A percentile compares a stretch with the other conserved stretches of the same genome.
Evolutionary conservation across 2,329 filamentous ascomycete genomes (phyloP).

Genomic region (Rhynchosporium secalis): DNA sequence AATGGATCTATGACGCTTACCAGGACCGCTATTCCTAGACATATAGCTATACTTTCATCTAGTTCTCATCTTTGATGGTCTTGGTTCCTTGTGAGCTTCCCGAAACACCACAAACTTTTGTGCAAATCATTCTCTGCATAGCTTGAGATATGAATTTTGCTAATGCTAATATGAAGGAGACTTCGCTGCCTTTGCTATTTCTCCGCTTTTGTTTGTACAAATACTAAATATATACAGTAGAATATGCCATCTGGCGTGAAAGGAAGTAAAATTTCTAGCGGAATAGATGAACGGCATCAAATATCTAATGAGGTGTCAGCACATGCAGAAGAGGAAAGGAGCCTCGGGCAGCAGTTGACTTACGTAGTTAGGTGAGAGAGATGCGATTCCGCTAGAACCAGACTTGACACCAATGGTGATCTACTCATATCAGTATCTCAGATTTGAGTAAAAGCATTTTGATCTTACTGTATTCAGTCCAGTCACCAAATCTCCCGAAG

Average conservation of each 20-base stretch:
- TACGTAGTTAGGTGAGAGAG: slow-evolving; percentile 58
- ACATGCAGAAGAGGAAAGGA: not conserved
- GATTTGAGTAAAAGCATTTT: not conserved
- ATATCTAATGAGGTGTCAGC: slow-evolving; percentile 10
- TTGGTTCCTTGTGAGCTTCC: no score
- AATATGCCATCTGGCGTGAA: not conserved
- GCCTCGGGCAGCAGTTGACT: slow-evolving; percentile 27
- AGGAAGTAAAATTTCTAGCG: not conserved
- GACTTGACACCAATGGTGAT: slow-evolving; percentile 60
- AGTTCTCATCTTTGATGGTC: no score
- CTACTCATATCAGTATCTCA: slow-evolving; percentile 12
- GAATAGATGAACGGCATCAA: slow-evolving; percentile 16
- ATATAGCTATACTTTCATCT: no score
- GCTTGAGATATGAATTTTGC: no score
- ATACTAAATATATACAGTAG: slow-evolving; percentile 4
- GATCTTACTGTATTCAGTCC: slow-evolving; percentile 55
- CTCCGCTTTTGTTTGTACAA: no score
- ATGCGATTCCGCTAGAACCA: slow-evolving; percentile 56
- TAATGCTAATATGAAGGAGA: no score
- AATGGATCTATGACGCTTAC: no score
- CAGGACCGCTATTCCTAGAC: no score
- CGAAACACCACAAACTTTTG: no score
- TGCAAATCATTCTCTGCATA: no score
- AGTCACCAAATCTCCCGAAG: slow-evolving; percentile 57
- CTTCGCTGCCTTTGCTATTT: no score